phyloP scores from a whole-genome alignment of 2,329 filamentous ascomycete genomes.

The Amauroascus verrucosus region DNA sequence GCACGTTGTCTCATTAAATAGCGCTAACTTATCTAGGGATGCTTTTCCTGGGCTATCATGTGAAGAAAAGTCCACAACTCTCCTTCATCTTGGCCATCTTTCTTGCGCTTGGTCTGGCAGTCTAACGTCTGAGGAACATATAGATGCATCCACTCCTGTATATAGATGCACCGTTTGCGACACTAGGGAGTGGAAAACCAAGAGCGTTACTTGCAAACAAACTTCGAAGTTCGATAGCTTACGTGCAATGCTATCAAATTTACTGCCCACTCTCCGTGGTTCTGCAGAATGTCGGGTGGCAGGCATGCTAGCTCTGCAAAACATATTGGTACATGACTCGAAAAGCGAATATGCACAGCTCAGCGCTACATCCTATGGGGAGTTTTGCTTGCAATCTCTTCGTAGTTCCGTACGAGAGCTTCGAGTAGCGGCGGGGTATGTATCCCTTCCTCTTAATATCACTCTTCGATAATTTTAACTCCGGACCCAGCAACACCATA shows the following conservation, averaged over 20 bases:
- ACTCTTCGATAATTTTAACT: slow-evolving; percentile 13
- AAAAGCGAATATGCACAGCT: slow-evolving; percentile 54
- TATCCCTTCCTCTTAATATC: slow-evolving; percentile 9
- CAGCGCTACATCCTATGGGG: slow-evolving; percentile 56
- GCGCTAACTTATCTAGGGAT: slow-evolving; percentile 22
- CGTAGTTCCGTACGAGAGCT: slow-evolving; percentile 78
- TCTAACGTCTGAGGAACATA: slow-evolving; percentile 28
- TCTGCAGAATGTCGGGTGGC: slow-evolving; percentile 55
- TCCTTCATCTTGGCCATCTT: slow-evolving; percentile 48
- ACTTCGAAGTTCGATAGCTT: slow-evolving; percentile 25
- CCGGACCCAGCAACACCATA: slow-evolving; percentile 47
- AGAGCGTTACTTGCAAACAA: slow-evolving; percentile 6
- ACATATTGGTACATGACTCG: slow-evolving; percentile 57
- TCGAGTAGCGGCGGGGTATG: slow-evolving; percentile 63
- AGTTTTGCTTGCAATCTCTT: slow-evolving; percentile 72
- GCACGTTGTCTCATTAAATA: background rate
- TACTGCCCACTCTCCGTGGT: slow-evolving; percentile 33
- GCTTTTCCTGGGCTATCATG: slow-evolving; percentile 42
- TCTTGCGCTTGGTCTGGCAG: slow-evolving; percentile 47
- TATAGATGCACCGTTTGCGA: slow-evolving; percentile 34
- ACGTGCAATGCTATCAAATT: slow-evolving; percentile 36
- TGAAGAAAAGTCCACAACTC: slow-evolving; percentile 41
- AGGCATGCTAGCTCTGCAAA: slow-evolving; percentile 61
- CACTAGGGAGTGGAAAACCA: slow-evolving; percentile 15
- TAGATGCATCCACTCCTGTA: slow-evolving; percentile 18